phyloP scores from a whole-genome alignment of 2,329 filamentous ascomycete species.

The Sclerotinia spermophila region DNA sequence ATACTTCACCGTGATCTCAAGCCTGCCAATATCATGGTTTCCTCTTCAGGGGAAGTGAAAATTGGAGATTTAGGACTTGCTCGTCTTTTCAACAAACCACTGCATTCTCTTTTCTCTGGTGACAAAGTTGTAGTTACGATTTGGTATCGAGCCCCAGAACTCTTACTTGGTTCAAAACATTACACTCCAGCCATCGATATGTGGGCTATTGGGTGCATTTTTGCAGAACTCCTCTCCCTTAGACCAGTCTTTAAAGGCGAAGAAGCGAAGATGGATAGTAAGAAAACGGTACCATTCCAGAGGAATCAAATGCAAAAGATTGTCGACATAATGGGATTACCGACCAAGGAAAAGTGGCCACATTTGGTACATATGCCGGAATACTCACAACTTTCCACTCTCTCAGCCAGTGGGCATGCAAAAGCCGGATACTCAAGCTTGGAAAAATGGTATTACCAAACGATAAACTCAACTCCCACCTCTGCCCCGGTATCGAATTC shows the following conservation, averaged over 20 bases:
- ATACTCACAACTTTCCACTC: conserved; percentile 63
- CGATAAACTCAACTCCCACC: conserved; percentile 57
- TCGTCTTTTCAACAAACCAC: conserved; percentile 86
- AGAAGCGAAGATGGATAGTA: conserved; percentile 97
- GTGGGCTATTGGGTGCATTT: conserved; percentile 97
- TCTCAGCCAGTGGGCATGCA: conserved; percentile 47
- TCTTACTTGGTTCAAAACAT: conserved; percentile 87
- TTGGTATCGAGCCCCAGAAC: conserved; percentile 95
- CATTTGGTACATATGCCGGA: conserved; percentile 83
- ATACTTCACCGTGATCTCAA: conserved; percentile 95
- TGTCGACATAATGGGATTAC: conserved; percentile 90
- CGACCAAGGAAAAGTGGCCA: conserved; percentile 85
- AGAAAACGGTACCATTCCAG: conserved; percentile 96
- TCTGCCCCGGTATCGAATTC: conserved; percentile 45
- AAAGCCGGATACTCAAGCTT: conserved; percentile 45
- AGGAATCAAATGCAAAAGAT: conserved; percentile 99
- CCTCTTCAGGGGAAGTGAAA: conserved; percentile 81
- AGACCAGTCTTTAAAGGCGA: conserved; percentile 98
- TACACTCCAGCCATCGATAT: conserved; percentile 97
- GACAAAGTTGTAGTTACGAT: conserved; percentile 99
- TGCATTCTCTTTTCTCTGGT: conserved; percentile 86
- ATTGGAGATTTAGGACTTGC: conserved; percentile 94
- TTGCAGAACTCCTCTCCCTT: conserved; percentile 85
- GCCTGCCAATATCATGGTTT: conserved; percentile 98
- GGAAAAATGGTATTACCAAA: conserved; percentile 77